Base-by-base conservation (phyloP, 257 asterid genomes). In the Jaltomata sinuosa region DNA sequence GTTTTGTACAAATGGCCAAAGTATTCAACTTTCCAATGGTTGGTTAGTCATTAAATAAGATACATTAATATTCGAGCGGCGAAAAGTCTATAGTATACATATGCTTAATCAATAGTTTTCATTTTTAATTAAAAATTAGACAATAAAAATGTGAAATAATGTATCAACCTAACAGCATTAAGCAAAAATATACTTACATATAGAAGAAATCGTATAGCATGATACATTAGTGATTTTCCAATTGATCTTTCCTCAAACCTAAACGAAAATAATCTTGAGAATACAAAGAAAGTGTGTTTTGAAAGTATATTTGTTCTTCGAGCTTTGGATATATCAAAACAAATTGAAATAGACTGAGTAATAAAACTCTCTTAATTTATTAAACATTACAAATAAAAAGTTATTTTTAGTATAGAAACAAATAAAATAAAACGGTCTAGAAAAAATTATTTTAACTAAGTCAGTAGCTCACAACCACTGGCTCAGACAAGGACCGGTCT, bases 401-500 rank as follows among this genome's bases (percentile, higher is more conserved):
- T n/a, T n/a, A n/a, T n/a, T n/a, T n/a, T n/a, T n/a, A n/a, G n/a
- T n/a, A n/a, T n/a, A n/a, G n/a, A n/a, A n/a, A n/a, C n/a, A n/a
- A n/a, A n/a, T n/a, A n/a, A n/a, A n/a, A n/a, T n/a, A n/a, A n/a
- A n/a, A n/a, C n/a, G n/a, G n/a, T n/a, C n/a, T n/a, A n/a, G n/a
- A n/a, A n/a, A n/a, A n/a, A n/a, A n/a, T n/a, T n/a, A n/a, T n/a
- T n/a, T n/a, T 82, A 74, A 77, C 88, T 87, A 76, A 79, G 78
- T 68, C 80, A 82, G 83, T 84, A 90, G 91, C 92, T 89, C 89
- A 88, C 91, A 85, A 85, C 77, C 32, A 79, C 93, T 91, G 89
- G 91, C 36, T 82, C 50, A 49, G 91, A 91, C 80, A 91, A 87
- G 81, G 93, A 92, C 94, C 89, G 86, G 93, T 86, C 92, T 91